phyloP scores from a whole-genome alignment of 495 filamentous ascomycete genomes.

The Xylona heveae region DNA sequence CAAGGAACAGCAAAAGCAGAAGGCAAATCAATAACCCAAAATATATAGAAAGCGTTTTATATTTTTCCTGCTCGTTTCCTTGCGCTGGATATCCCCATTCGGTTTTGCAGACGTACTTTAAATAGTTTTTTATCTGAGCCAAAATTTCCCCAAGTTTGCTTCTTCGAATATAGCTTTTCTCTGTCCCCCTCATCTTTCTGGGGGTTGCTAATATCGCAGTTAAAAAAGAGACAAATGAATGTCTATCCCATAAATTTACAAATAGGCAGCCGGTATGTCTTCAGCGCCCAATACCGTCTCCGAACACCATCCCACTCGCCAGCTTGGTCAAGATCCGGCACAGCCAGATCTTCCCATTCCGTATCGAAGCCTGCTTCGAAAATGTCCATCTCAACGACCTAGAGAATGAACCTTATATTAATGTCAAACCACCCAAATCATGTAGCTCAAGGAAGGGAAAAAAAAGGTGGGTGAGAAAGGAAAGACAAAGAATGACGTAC shows the following conservation, averaged over 20 bases:
- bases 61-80: too few species aligned
- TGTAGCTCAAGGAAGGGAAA: neutral
- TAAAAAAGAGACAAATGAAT: conserved; percentile 8
- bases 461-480: neutral
- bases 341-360: conserved; percentile 57
- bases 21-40: too few species aligned
- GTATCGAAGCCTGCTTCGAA: conserved; percentile 81
- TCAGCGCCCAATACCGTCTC: conserved; percentile 71
- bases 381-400: conserved; percentile 75
- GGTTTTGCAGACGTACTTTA: too few species aligned
- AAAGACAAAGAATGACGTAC: conserved; percentile 6
- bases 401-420: too few species aligned
- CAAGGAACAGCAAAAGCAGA: neutral
- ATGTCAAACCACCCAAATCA: too few species aligned
- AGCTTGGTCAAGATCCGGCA: conserved; percentile 32
- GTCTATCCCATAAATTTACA: conserved; percentile 17
- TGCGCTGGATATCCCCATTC: too few species aligned
- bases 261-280: conserved; percentile 48
- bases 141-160: too few species aligned
- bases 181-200: too few species aligned
- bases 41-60: too few species aligned
- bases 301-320: conserved; percentile 73
- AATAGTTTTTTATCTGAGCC: too few species aligned
- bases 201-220: too few species aligned
- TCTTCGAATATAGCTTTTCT: too few species aligned